Evolutionary conservation across 2,329 filamentous ascomycete genomes (phyloP), one percentile per base, ranked within the genome.

Genomic region (Penicillium crustosum): DNA sequence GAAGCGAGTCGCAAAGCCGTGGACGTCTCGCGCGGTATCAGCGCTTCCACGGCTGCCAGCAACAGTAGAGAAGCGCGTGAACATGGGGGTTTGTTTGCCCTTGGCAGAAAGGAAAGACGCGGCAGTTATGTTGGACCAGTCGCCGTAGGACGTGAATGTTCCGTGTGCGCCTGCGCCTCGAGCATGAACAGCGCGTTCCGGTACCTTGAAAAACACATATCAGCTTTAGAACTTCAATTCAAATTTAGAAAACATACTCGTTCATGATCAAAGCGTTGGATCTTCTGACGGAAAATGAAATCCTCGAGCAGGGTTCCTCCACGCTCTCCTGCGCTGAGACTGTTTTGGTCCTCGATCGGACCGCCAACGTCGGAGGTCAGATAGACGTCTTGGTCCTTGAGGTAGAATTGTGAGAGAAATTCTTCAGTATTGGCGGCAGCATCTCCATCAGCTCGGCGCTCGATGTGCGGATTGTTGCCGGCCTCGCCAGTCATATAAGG

Each of bases 41-140:
- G 86, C 82, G 64, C 86, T 89, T 31, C 89, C 89, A 15, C 85
- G 80, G 35, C 83, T 87, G 2, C 87, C 87, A 21, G 86, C 84
- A 10, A 92, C 89, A 2, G 88, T 91, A 0, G 88, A 91, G 70
- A 91, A 89, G 17, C 89, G 86, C n/a, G 87, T 78, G 66, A 90
- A 90, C 0, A 86, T 77, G 0, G 85, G 79, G 0, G 87, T 86
- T 68, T 86, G 72, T 70, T 89, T 89, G 39, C 80, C 83, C n/a
- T 78, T 71, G 2, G 73, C 70, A 8, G 70, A 71, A 17, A 90
- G 75, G 71, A 90, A 90, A 0, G 84, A 86, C 12, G 87, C 88
- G 6, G 83, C 83, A 0, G 87, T 90, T 61, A 90, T 80, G 71
- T 90, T 89, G 49, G 82, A 84, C 73, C 79, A 88, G 69, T 90